These are phyloP conservation scores for Naumovozyma dairenensis DNA, from an alignment of 805 yeast species.

Conservation along the genomic window DNA sequence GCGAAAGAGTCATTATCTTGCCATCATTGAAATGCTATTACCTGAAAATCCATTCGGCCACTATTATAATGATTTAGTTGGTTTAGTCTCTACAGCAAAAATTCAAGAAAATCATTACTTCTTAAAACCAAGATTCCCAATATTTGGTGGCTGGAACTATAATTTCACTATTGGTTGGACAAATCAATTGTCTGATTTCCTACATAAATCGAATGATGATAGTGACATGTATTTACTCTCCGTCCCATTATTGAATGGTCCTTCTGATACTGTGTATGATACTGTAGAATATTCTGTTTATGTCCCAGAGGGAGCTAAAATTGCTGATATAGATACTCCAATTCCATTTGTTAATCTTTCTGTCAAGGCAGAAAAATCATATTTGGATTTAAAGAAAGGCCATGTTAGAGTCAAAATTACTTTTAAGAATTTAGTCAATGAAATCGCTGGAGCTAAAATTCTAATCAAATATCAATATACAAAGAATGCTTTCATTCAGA, in stretches of 20 bases:
- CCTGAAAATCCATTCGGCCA: constrained; percentile 47
- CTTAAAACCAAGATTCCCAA: constrained; percentile 82
- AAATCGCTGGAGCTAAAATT: constrained; percentile 46
- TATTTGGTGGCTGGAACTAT: constrained; percentile 93
- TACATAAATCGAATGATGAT: constrained; percentile 33
- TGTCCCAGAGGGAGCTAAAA: constrained; percentile 80
- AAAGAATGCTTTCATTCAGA: constrained; percentile 40
- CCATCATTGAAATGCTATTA: constrained; percentile 49
- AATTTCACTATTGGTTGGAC: constrained; percentile 96
- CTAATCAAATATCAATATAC: constrained; percentile 56
- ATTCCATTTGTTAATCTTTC: constrained; percentile 25
- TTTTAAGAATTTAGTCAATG: constrained; percentile 59
- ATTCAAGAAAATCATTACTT: constrained; percentile 33
- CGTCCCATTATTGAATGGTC: constrained; percentile 68
- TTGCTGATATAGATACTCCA: constrained; percentile 48
- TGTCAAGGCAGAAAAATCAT: constrained; percentile 37
- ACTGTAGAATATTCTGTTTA: constrained; percentile 49
- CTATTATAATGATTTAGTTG: constrained; percentile 82
- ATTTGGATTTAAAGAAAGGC: constrained; percentile 67
- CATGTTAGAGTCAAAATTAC: constrained; percentile 61
- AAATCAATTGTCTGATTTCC: constrained; percentile 42
- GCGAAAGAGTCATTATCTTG: constrained; percentile 40
- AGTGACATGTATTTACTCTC: constrained; percentile 46
- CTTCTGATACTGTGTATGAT: constrained; percentile 60
- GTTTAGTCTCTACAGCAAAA: constrained; percentile 77